Conservation (phyloP, 202 grass and related monocot genomes). For the Elaeis oleifera region DNA sequence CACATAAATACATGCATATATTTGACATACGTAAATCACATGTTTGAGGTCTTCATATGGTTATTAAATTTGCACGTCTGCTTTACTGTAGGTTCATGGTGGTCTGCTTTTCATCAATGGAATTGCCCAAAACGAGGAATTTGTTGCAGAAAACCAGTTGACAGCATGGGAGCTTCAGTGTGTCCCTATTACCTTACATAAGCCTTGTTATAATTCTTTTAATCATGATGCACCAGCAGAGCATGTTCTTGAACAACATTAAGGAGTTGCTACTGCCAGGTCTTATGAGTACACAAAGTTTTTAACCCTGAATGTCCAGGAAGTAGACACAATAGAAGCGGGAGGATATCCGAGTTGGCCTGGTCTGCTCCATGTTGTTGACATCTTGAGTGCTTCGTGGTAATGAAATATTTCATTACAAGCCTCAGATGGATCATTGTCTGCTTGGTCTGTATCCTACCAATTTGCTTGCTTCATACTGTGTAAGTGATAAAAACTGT, state of each 20-base stretch:
- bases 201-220: slow-evolving; percentile 19
- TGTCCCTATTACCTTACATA: slow-evolving; percentile 23
- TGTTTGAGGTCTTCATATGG: no score
- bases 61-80: no score
- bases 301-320: slow-evolving; percentile 23
- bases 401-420: slow-evolving; percentile 1
- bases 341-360: slow-evolving; percentile 36
- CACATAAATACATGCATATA: no score
- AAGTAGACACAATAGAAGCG: slow-evolving; percentile 19
- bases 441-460: slow-evolving; percentile 18
- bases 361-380: slow-evolving; percentile 66
- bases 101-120: slow-evolving; percentile 47
- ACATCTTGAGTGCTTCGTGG: slow-evolving; percentile 43
- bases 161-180: slow-evolving; percentile 48
- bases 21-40: no score
- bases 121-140: slow-evolving; percentile 34
- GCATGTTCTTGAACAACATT: slow-evolving; percentile 54
- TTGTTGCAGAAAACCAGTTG: slow-evolving; percentile 13
- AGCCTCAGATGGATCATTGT: slow-evolving; percentile 54
- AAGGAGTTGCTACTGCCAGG: slow-evolving; percentile 63
- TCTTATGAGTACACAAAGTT: slow-evolving; percentile 31
- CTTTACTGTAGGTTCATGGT: slow-evolving; percentile 27
- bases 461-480: no score
- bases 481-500: no score
- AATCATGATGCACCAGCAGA: no score